Percentiles rank a stretch among this genome's conserved stretches.
These are phyloP conservation scores for Pichia cactophila DNA, from an alignment of 1,139 yeast species.

Conservation along the genomic window DNA sequence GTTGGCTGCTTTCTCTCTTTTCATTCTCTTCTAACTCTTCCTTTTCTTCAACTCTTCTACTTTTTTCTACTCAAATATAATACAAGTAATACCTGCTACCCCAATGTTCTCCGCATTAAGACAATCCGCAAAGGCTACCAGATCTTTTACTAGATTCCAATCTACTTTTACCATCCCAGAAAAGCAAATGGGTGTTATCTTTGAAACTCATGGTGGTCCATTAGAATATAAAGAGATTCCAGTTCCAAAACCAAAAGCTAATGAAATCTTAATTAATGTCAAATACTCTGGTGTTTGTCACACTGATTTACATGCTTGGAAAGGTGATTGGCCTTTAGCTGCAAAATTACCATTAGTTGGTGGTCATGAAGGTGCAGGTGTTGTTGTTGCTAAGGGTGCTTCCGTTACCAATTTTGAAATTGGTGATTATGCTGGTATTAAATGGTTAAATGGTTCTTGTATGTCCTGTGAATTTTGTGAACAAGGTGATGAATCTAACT, in stretches of 20 bases:
- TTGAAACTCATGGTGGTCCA: constrained; percentile 62
- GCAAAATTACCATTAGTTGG: constrained; percentile 67
- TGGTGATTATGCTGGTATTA: constrained; percentile 75
- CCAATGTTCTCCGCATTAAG: constrained; percentile 16
- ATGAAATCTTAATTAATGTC: constrained; percentile 56
- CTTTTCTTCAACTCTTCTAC: not conserved
- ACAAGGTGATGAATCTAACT: constrained; percentile 60
- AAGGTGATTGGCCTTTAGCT: constrained; percentile 67
- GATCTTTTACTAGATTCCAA: constrained; percentile 10
- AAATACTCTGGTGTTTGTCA: constrained; percentile 73
- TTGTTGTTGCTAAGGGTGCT: constrained; percentile 65
- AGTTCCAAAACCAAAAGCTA: constrained; percentile 60
- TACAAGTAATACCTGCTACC: too few species aligned
- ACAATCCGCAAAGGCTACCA: constrained; percentile 10
- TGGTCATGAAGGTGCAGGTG: constrained; percentile 87
- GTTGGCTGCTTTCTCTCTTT: too few species aligned
- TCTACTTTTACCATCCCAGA: constrained; percentile 39
- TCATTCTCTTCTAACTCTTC: not conserved
- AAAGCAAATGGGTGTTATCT: constrained; percentile 66
- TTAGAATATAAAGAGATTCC: constrained; percentile 55
- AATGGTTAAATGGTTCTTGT: constrained; percentile 69
- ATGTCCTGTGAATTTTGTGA: constrained; percentile 67
- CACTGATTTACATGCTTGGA: constrained; percentile 73
- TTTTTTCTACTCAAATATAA: not conserved
- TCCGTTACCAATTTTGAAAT: constrained; percentile 62